These are phyloP conservation scores for Lanzia echinophila DNA, from an alignment of 2,329 filamentous ascomycete species.

Conservation along the genomic window DNA sequence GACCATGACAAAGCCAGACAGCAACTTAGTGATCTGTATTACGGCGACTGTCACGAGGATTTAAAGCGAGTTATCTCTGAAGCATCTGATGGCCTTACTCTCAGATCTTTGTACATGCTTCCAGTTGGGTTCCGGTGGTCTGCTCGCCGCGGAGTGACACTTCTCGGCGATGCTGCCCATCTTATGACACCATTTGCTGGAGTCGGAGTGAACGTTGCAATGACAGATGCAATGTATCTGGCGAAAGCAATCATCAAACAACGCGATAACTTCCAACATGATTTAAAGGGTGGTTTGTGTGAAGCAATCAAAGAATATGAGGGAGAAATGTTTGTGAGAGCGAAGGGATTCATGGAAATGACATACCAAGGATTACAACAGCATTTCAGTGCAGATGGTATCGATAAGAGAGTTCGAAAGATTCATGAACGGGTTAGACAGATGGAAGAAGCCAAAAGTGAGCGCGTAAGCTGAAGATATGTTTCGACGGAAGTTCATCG, in stretches of 20 bases:
- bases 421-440: neutral
- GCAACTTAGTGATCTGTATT: slow-evolving; percentile 13
- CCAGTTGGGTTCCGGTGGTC: slow-evolving; percentile 26
- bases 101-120: slow-evolving; percentile 28
- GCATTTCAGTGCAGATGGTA: slow-evolving; percentile 19
- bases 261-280: slow-evolving; percentile 9
- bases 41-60: slow-evolving; percentile 17
- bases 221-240: slow-evolving; percentile 40
- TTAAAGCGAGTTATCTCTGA: slow-evolving; percentile 18
- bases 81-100: slow-evolving; percentile 13
- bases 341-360: slow-evolving; percentile 16
- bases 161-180: slow-evolving; percentile 45
- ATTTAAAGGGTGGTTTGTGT: slow-evolving; percentile 6
- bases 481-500: neutral
- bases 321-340: slow-evolving; percentile 18
- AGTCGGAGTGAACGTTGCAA: slow-evolving; percentile 42
- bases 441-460: neutral
- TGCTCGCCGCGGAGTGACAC: slow-evolving; percentile 35
- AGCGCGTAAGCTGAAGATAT: neutral
- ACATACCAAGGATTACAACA: slow-evolving; percentile 14
- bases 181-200: slow-evolving; percentile 42
- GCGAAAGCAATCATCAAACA: slow-evolving; percentile 29
- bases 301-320: slow-evolving; percentile 19
- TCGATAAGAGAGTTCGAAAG: neutral
- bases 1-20: slow-evolving; percentile 11